Base-by-base conservation (phyloP, 2,329 filamentous ascomycete genomes). In the Arthrobotrys musiformis region DNA sequence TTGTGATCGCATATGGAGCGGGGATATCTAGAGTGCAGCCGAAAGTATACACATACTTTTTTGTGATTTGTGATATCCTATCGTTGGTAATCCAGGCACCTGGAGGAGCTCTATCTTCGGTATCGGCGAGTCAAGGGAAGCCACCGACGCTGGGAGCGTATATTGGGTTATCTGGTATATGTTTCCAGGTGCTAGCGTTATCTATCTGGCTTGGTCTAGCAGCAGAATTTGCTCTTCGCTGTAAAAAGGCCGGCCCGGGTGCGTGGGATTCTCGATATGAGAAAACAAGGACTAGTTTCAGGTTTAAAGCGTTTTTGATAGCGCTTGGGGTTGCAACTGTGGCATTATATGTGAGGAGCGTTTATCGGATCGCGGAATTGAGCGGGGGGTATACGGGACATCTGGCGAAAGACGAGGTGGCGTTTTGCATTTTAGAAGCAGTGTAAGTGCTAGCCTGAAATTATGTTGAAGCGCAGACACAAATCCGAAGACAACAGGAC, bases 341-440 rank as follows among this genome's bases (percentile, higher is more conserved):
- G 9, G 86, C 86, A 79, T 89, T 92, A 80, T 87, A 92, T 78
- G 33, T 68, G 1, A 62, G 90, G 9, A 89, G 87, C 79, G 86
- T 89, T 48, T 92, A 89, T 82, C 87, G 90, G 69, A 87, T 90
- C 24, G 87, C 87, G 0, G 90, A 92, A 85, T 83, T 92, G 77
- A 88, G 86, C 79, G 85, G 86, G 61, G 90, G 90, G 0, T 92
- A 89, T 86, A 83, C 81, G 1, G 89, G 89, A 0, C 83, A 85
- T 40, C 82, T 92, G 79, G 90, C 90, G 81, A 83, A 81, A 40
- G 82, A 86, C 40, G 85, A 90, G 83, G 83, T 83, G 56, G 83
- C 87, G 72, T 90, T 90, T 81, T 85, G 89, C 76, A 87, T 83
- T 15, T 86, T 90, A 69, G 88, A 90, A 84, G 86, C 87, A 48